Evolutionary conservation across 106 monocot species (phyloP), one percentile per base, ranked within the genome.

Genomic region (Platanthera guangdongensis): DNA sequence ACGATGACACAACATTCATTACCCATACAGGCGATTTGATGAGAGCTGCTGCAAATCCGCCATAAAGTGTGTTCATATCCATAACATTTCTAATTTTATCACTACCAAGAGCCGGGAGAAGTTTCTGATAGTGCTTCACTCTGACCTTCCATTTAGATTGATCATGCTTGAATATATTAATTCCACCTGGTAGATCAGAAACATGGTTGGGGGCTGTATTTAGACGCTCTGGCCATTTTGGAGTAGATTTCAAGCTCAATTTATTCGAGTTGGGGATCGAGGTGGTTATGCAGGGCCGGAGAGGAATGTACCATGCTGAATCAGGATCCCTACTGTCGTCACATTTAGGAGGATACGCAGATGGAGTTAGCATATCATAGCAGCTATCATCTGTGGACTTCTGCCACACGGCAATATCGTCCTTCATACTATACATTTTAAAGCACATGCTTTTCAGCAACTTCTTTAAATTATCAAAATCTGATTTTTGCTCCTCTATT

Each of bases 1-100:
- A 93, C 3, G 87, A 84, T 15, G 93, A 93, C 57, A 90, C 93
- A 67, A 90, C 87, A 81, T 93, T 93, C 93, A 93, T 93, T 55
- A 90, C 90, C 93, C 93, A 93, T 14, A 88, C 16, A 50, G 93
- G 90, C 28, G 82, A 80, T 47, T 77, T 76, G 16, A 81, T 76
- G 13, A 93, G 82, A 6, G 87, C 81, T 4, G 89, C 87, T 7
- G 92, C 92, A 80, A 92, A 92, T 32, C 92, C 92, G 59, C 89
- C 92, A 79, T 82, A 92, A 72, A 92, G 57, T 18, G 92, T 89
- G 57, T 87, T 89, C 89, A 92, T 89, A 78, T 92, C 92, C 92
- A 92, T 92, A 8, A 89, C 82, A 78, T 92, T 92, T 48, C 92
- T 75, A 45, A 89, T 82, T 50, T 85, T 85, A 83, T 89, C 89